Conservation (phyloP, 1,284 basidiomycete genomes). For the Microbotryum silenes-acaulis region DNA sequence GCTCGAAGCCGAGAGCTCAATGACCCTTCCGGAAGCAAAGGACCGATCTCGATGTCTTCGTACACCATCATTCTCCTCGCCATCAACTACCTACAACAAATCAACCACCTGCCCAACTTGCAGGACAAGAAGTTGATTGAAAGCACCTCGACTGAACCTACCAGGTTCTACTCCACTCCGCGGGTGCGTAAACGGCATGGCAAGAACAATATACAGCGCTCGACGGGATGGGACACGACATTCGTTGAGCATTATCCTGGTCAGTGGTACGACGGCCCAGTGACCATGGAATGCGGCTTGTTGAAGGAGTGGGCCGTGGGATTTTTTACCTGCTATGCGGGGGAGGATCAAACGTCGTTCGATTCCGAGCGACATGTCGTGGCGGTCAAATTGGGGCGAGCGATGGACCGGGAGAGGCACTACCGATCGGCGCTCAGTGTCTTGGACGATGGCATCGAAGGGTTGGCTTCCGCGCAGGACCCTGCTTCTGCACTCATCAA, state of each 20-base stretch:
- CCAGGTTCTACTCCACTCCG: conserved; percentile 32
- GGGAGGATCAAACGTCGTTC: conserved; percentile 6
- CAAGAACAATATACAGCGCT: conserved; percentile 7
- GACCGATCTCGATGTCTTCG: conserved; percentile 32
- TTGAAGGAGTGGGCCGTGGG: conserved; percentile 23
- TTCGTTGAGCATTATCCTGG: conserved; percentile 20
- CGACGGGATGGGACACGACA: conserved; percentile 26
- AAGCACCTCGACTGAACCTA: conserved; percentile 9
- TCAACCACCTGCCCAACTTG: conserved; percentile 39
- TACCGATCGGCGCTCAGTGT: neutral
- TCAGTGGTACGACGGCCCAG: conserved; percentile 1
- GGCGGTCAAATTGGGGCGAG: conserved; percentile 13
- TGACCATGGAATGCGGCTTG: neutral
- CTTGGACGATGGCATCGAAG: conserved; percentile 5
- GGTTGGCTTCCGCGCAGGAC: conserved; percentile 1
- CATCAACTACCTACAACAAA: conserved; percentile 38
- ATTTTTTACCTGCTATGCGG: conserved; percentile 22
- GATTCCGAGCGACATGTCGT: conserved; percentile 9
- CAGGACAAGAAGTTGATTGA: conserved; percentile 36
- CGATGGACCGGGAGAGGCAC: conserved; percentile 6
- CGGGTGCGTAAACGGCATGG: conserved; percentile 10
- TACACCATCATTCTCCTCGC: conserved; percentile 35
- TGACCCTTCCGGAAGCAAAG: conserved; percentile 28
- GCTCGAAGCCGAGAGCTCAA: conserved; percentile 35
- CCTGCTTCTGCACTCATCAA: neutral